Conservation (phyloP, 2,329 filamentous ascomycete genomes). For the Fusarium beomiforme region DNA sequence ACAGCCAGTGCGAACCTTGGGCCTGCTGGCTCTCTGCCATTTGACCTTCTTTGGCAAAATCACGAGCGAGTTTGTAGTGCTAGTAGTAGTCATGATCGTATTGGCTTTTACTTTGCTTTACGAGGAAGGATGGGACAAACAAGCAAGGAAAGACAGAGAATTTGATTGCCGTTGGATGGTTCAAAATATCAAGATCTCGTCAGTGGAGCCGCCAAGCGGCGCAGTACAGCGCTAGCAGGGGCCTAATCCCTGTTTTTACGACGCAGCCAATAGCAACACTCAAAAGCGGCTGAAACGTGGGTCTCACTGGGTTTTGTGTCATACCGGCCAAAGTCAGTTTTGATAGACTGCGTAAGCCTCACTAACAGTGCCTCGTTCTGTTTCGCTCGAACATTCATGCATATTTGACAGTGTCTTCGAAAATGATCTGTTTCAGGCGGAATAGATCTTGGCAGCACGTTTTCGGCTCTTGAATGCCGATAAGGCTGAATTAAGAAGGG, state of each 20-base stretch:
- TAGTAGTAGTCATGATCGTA: neutral
- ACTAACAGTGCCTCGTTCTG: neutral
- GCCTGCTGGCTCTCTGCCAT: slow-evolving; percentile 22
- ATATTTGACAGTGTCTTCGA: neutral
- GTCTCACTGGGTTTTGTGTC: neutral
- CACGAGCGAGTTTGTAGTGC: neutral
- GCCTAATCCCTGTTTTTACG: neutral
- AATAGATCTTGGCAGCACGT: neutral
- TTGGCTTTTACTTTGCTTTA: neutral
- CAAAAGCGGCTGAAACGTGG: neutral
- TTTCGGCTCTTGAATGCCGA: neutral
- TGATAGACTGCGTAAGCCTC: neutral
- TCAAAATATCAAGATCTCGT: neutral
- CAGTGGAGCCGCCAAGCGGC: neutral
- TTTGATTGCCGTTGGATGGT: slow-evolving; percentile 16
- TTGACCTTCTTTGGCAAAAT: slow-evolving; percentile 19
- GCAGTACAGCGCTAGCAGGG: slow-evolving; percentile 1
- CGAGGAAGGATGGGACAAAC: neutral
- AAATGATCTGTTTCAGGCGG: no score
- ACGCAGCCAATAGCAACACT: neutral
- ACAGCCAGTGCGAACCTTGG: slow-evolving; percentile 36
- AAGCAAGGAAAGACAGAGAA: neutral
- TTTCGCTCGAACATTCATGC: neutral
- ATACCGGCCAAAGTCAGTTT: neutral
- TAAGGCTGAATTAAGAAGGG: neutral